Evolutionary conservation across 495 filamentous ascomycete genomes (phyloP), one percentile per base, ranked within the genome.

Genomic region (Penicillium roqueforti): DNA sequence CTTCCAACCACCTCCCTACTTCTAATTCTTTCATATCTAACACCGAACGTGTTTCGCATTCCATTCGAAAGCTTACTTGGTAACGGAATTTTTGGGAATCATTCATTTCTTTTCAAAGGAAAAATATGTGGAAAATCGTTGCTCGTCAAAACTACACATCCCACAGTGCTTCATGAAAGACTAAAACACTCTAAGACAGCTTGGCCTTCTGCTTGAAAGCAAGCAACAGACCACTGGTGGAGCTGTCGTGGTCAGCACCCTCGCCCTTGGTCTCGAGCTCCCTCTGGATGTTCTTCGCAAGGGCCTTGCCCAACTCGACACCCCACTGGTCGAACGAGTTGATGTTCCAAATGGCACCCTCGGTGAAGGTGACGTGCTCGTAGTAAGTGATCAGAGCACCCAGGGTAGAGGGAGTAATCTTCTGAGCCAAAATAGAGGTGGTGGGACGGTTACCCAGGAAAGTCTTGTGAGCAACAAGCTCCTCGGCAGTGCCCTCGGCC

Each of bases 291-390:
- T 89, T 92, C 81, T 90, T 98, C 23, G 93, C 93, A 48, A 98
- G 77, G 38, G 87, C 85, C 84, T 98, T 98, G 76, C 93, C 93
- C 42, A 98, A 75, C 79, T 98, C 93, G 39, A 98, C 93, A 74
- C 93, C 93, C 93, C 93, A 97, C 75, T 98, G 93, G 77, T 98
- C 93, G 69, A 97, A 98, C 61, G 83, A 88, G 83, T 98, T 98
- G 80, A 98, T 97, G 75, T 97, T 95, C 93, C 93, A 98, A 60
- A 97, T 73, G 28, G 90, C 95, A 61, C 93, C 93, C 74, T 98
- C 93, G 34, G 90, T 96, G 77, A 98, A 97, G 54, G 93, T 97
- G 42, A 96, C 67, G 74, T 98, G 93, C 79, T 98, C 93, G 72
- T 98, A 98, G 83, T 96, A 98, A 46, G 88, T 91, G 70, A 98